Conservation (phyloP, 371 early-diverging fungal genomes). For the Vairimorpha necatrix region DNA sequence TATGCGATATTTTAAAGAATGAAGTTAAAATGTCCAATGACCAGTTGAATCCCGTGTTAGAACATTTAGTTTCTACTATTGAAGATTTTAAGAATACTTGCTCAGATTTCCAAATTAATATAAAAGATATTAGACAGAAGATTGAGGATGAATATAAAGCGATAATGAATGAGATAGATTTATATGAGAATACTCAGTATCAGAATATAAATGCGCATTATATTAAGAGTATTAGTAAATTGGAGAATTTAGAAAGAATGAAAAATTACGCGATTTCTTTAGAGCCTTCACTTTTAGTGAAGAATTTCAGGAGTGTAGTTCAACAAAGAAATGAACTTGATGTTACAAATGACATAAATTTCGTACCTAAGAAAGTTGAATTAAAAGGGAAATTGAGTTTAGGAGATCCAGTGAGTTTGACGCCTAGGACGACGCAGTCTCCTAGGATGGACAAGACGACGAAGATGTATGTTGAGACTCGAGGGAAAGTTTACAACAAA, state of each 20-base stretch:
- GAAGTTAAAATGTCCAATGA: slow-evolving; percentile 11
- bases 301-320: slow-evolving; percentile 50
- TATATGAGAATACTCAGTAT: slow-evolving; percentile 53
- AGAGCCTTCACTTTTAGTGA: slow-evolving; percentile 58
- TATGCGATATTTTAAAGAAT: slow-evolving; percentile 50
- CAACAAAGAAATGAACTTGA: slow-evolving; percentile 31
- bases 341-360: neutral
- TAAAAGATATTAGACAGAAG: slow-evolving; percentile 28
- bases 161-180: slow-evolving; percentile 42
- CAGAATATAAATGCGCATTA: slow-evolving; percentile 61
- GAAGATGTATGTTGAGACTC: slow-evolving; percentile 36
- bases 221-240: slow-evolving; percentile 43
- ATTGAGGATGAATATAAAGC: slow-evolving; percentile 58
- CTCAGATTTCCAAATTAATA: slow-evolving; percentile 36
- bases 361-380: slow-evolving; percentile 16
- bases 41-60: slow-evolving; percentile 10
- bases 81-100: slow-evolving; percentile 16
- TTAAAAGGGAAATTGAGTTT: slow-evolving; percentile 33
- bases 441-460: slow-evolving; percentile 43
- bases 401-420: slow-evolving; percentile 12
- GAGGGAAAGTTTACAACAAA: slow-evolving; percentile 2
- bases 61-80: slow-evolving; percentile 46
- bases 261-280: slow-evolving; percentile 48
- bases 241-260: slow-evolving; percentile 35
- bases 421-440: slow-evolving; percentile 16